Percentiles rank a stretch among this genome's conserved stretches.
Conservation (phyloP, 805 yeast species). For the Pichia scutulata region DNA sequence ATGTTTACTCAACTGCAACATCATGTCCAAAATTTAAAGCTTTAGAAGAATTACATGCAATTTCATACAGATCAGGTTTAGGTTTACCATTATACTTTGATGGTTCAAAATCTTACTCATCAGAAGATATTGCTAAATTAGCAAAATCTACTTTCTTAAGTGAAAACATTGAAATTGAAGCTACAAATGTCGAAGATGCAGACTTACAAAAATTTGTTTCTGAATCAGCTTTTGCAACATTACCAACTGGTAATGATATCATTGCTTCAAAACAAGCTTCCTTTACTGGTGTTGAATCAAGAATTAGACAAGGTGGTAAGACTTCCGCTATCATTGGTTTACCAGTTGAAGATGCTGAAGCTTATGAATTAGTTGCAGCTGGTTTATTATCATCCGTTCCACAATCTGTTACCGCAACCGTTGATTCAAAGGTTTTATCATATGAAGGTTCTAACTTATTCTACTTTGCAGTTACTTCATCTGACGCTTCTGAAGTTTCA, state of each 20-base stretch:
- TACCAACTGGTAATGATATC: slow-evolving; percentile 55
- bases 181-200: slow-evolving; percentile 61
- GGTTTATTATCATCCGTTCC: slow-evolving; percentile 46
- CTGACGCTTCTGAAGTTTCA: slow-evolving; percentile 50
- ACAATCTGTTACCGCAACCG: slow-evolving; percentile 45
- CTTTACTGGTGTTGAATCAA: slow-evolving; percentile 58
- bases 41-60: slow-evolving; percentile 68
- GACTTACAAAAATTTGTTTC: slow-evolving; percentile 63
- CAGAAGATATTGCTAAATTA: slow-evolving; percentile 58
- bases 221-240: slow-evolving; percentile 55
- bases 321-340: slow-evolving; percentile 76
- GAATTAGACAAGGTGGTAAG: slow-evolving; percentile 55
- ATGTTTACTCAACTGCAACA: slow-evolving; percentile 50
- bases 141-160: slow-evolving; percentile 63
- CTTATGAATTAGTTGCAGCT: slow-evolving; percentile 63
- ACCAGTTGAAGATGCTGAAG: slow-evolving; percentile 59
- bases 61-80: slow-evolving; percentile 79
- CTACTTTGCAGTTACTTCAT: slow-evolving; percentile 56
- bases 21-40: slow-evolving; percentile 52
- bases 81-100: slow-evolving; percentile 78
- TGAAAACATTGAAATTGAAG: slow-evolving; percentile 64
- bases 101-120: slow-evolving; percentile 46
- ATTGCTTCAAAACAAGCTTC: slow-evolving; percentile 30
- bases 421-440: slow-evolving; percentile 48
- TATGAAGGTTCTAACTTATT: slow-evolving; percentile 80